These are phyloP conservation scores for Aristolochia fimbriata DNA, from an alignment of 164 flowering plant genomes.

Conservation along the genomic window DNA sequence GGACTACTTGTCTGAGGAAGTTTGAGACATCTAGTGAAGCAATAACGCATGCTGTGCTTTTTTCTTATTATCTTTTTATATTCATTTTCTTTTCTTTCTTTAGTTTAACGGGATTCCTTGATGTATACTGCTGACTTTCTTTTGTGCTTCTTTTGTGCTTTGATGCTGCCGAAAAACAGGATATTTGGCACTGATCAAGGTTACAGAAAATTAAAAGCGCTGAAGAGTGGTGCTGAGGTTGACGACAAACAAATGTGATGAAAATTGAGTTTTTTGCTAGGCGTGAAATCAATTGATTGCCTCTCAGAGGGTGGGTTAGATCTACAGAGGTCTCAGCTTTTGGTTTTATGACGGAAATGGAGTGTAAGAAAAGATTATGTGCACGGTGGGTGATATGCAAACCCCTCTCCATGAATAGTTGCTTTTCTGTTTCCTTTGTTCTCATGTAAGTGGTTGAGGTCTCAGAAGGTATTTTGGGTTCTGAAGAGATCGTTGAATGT, in stretches of 20 bases:
- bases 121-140: neutral
- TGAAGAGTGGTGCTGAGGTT: slow-evolving; percentile 40
- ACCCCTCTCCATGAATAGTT: too few relatives aligned
- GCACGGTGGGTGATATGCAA: too few relatives aligned
- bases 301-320: too few relatives aligned
- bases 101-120: neutral
- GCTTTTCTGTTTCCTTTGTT: too few relatives aligned
- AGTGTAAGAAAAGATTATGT: too few relatives aligned
- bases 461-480: too few relatives aligned
- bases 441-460: too few relatives aligned
- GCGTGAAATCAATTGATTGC: neutral
- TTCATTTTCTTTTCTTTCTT: neutral
- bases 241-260: slow-evolving; percentile 27
- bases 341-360: neutral
- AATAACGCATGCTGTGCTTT: neutral
- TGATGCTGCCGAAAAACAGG: slow-evolving; percentile 30
- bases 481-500: too few relatives aligned
- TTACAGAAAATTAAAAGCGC: slow-evolving; percentile 72
- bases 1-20: too few relatives aligned
- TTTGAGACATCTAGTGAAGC: too few relatives aligned
- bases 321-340: neutral
- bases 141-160: too few relatives aligned
- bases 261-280: neutral
- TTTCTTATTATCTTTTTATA: too few relatives aligned
- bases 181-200: slow-evolving; percentile 93